Conservation (phyloP, 1,139 yeast genomes). For the Blastobotrys illinoisensis region DNA sequence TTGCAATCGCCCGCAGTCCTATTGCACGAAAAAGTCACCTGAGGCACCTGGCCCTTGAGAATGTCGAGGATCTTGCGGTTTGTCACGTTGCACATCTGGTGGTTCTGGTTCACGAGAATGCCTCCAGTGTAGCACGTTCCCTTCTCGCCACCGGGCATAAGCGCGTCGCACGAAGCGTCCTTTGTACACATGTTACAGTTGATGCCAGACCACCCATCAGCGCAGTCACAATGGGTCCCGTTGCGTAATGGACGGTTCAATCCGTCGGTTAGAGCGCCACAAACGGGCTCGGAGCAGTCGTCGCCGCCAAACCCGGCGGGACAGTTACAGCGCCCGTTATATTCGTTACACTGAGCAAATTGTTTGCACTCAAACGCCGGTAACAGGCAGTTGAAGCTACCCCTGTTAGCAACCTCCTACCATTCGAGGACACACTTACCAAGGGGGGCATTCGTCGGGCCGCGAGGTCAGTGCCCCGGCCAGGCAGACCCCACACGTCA, state of each 20-base stretch:
- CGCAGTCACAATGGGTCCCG: conserved; percentile 59
- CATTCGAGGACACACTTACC: conserved; percentile 24
- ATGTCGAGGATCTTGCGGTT: conserved; percentile 75
- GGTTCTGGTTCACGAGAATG: conserved; percentile 68
- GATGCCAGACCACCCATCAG: conserved; percentile 87
- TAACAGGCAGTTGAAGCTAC: conserved; percentile 82
- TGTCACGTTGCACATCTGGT: conserved; percentile 93
- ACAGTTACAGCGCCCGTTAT: conserved; percentile 89
- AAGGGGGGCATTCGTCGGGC: conserved; percentile 31
- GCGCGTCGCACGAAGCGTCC: conserved; percentile 73
- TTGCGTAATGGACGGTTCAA: conserved; percentile 58
- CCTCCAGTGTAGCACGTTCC: conserved; percentile 95
- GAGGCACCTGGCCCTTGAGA: conserved; percentile 75
- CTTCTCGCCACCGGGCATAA: conserved; percentile 79
- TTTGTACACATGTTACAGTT: conserved; percentile 77
- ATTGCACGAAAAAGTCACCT: conserved; percentile 88
- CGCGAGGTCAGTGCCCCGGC: conserved; percentile 3
- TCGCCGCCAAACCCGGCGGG: conserved; percentile 89
- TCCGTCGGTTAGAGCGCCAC: conserved; percentile 74
- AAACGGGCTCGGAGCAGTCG: conserved; percentile 84
- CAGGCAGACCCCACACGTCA: neutral
- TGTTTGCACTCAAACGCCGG: conserved; percentile 90
- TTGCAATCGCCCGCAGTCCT: conserved; percentile 60
- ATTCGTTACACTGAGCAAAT: conserved; percentile 78
- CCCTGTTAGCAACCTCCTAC: neutral